Evolutionary conservation across 169 alveolate genomes (phyloP).

Genomic region (Babesia microti): DNA sequence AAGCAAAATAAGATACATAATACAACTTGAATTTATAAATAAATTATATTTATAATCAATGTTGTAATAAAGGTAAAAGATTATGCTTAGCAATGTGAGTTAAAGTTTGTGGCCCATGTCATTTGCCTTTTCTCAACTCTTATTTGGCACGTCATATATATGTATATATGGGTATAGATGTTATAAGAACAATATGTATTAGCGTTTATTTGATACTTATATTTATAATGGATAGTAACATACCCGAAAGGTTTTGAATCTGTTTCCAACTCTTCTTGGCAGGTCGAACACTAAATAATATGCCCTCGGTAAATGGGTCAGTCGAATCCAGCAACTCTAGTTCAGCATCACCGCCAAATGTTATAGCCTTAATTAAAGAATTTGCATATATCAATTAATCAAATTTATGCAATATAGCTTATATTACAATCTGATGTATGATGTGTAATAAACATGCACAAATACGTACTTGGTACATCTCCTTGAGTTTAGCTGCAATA

Average conservation of each 20-base stretch:
- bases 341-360: slow-evolving; percentile 97
- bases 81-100: no score
- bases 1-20: no score
- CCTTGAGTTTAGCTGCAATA: slow-evolving; percentile 73
- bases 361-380: slow-evolving; percentile 54
- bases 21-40: no score
- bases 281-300: slow-evolving; percentile 93
- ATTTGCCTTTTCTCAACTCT: no score
- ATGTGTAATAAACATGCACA: not conserved
- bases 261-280: slow-evolving; percentile 94
- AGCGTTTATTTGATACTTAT: no score
- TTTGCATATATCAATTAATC: not conserved
- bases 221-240: no score
- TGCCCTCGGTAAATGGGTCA: slow-evolving; percentile 96
- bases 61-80: no score
- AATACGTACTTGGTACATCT: slow-evolving; percentile 64
- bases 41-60: no score
- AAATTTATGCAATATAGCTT: not conserved
- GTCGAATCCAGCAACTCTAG: slow-evolving; percentile 88
- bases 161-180: no score
- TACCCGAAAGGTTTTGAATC: slow-evolving; percentile 85
- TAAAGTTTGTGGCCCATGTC: no score
- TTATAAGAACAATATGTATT: no score
- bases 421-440: not conserved
- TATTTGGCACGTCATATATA: no score